Conservation (phyloP, 495 filamentous ascomycete species). For the Zalerion maritima region DNA sequence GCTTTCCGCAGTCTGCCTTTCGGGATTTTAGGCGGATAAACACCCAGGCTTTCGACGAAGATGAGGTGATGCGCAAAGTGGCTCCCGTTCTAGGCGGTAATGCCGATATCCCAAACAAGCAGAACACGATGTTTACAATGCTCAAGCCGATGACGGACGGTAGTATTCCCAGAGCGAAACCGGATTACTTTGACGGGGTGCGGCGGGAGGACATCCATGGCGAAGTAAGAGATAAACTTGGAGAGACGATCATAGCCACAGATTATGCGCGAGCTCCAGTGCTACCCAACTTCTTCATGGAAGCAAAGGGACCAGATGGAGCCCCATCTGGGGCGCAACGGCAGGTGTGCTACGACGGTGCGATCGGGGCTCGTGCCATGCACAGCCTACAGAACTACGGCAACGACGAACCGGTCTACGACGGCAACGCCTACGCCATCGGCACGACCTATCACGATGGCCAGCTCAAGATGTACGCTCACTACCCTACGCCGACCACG, state of each 20-base stretch:
- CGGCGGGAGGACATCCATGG: slow-evolving; percentile 6
- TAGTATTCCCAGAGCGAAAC: slow-evolving; percentile 14
- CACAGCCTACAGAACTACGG: slow-evolving; percentile 30
- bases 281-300: slow-evolving; percentile 27
- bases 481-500: too few species aligned
- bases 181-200: slow-evolving; percentile 27
- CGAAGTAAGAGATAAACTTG: slow-evolving; percentile 7
- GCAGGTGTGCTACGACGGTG: slow-evolving; percentile 29
- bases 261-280: slow-evolving; percentile 18
- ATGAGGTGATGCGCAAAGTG: too few species aligned
- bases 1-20: too few species aligned
- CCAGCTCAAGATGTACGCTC: too few species aligned
- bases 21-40: too few species aligned
- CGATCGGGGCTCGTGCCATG: slow-evolving; percentile 31
- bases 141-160: slow-evolving; percentile 16
- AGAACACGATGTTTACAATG: slow-evolving; percentile 16
- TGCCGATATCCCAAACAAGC: too few species aligned
- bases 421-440: slow-evolving; percentile 28
- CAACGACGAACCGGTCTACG: slow-evolving; percentile 20
- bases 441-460: slow-evolving; percentile 25
- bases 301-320: slow-evolving; percentile 24
- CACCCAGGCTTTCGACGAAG: too few species aligned
- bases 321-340: slow-evolving; percentile 15
- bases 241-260: slow-evolving; percentile 21
- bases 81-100: slow-evolving; percentile 5